Evolutionary conservation across 1,284 basidiomycete genomes (phyloP), one percentile per base, ranked within the genome.

Genomic region (Gymnopus androsaceus): DNA sequence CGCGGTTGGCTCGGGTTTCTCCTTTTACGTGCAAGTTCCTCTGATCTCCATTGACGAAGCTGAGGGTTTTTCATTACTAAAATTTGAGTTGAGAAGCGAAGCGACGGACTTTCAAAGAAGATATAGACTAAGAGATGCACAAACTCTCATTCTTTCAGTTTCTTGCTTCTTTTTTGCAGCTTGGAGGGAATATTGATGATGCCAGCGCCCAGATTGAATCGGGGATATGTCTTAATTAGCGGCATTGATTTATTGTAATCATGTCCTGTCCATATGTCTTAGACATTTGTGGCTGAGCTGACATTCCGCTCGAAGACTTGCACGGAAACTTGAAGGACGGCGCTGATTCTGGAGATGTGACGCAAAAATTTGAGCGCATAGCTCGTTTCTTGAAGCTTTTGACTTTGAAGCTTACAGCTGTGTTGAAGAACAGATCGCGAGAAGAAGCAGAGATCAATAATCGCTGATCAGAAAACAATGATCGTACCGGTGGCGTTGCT

Each of bases 61-160:
- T 27, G 38, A 52, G 36, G n/a, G 36, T 11, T 55, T 49, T 50
- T 51, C 25, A 37, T 38, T 50, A 56, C 40, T 56, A 51, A 56
- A 41, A 11, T 53, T 37, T 25, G 28, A 45, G 38, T 27, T 56
- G 31, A 56, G 54, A 56, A 56, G 41, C 37, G 31, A 50, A 48
- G 45, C 42, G 44, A 48, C 46, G 37, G 21, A 44, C 40, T 45
- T 12, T 45, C 31, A 33, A 40, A 21, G 31, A 53, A 33, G 28
- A 44, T 17, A n/a, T 19, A 23, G 41, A 45, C 37, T 38, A 12
- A 27, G 19, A 31, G 44, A 15, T 27, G n/a, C n/a, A n/a, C n/a
- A n/a, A n/a, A n/a, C n/a, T n/a, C n/a, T n/a, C n/a, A n/a, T 27
- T n/a, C 27, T 21, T 21, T 8, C 6, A 33, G n/a, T 12, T 48